phyloP scores from a whole-genome alignment of 1,139 yeast genomes.

The Debaryomycetaceae sp. region DNA sequence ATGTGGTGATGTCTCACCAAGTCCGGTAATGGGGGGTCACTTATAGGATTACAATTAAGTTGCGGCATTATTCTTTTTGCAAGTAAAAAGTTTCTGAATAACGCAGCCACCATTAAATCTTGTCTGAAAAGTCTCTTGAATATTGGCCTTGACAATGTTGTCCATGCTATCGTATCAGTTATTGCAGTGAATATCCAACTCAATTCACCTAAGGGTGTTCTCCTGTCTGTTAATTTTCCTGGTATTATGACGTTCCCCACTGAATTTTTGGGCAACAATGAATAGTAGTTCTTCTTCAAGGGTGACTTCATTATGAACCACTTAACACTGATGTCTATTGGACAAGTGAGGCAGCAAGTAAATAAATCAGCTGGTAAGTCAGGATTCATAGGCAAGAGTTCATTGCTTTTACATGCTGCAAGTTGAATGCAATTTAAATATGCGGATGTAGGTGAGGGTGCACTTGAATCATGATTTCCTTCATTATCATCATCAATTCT shows the following conservation, averaged over 20 bases:
- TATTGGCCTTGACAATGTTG: slow-evolving; percentile 79
- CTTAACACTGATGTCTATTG: slow-evolving; percentile 88
- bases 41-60: slow-evolving; percentile 89
- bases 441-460: slow-evolving; percentile 65
- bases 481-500: slow-evolving; percentile 85
- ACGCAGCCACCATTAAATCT: slow-evolving; percentile 94
- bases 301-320: slow-evolving; percentile 91
- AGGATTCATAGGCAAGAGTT: slow-evolving; percentile 87
- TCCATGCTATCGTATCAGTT: slow-evolving; percentile 98
- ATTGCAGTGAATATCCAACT: slow-evolving; percentile 98
- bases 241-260: slow-evolving; percentile 73
- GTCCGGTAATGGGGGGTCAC: slow-evolving; percentile 91
- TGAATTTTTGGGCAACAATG: slow-evolving; percentile 47
- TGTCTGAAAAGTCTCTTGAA: slow-evolving; percentile 91
- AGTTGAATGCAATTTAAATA: slow-evolving; percentile 88
- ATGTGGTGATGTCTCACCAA: slow-evolving; percentile 76
- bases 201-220: slow-evolving; percentile 93
- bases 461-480: slow-evolving; percentile 61
- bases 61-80: slow-evolving; percentile 95
- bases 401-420: slow-evolving; percentile 90
- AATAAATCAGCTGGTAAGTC: slow-evolving; percentile 94
- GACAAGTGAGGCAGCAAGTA: slow-evolving; percentile 92
- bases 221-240: slow-evolving; percentile 85
- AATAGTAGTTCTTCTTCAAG: slow-evolving; percentile 60
- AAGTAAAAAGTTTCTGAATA: slow-evolving; percentile 84